Base-by-base conservation (phyloP, 2,329 filamentous ascomycete genomes). In the Penicillium sp. region DNA sequence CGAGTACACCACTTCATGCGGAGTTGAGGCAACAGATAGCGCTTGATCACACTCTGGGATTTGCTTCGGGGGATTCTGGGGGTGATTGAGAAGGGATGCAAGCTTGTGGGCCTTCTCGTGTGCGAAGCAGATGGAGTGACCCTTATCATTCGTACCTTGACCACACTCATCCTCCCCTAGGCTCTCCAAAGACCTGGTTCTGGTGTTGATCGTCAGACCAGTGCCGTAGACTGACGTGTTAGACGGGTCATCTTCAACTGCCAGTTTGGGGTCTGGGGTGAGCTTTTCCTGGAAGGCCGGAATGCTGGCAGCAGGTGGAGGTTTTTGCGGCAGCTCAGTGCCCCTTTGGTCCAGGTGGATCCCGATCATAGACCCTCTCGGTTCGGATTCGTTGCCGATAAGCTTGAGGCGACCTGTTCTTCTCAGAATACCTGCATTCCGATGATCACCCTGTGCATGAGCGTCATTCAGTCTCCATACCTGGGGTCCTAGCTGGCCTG, bases 381-480 rank as follows among this genome's bases (percentile, higher is more conserved):
- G 37, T 39, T 61, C 60, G 31, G 56, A 52, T 44, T 62, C 58
- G 37, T 57, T 60, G 38, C 60, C 58, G 13, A 60, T 66, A 51
- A 65, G 65, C 41, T 69, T 65, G 50, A 68, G 58, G 45, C 64
- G 64, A 63, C 69, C 71, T 52, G 68, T 54, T 55, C 43, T 60
- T 47, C 62, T 66, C 36, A 64, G 61, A 64, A 67, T 69, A 52
- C 66, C 63, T 59, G 62, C 68, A 71, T 70, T 71, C 68, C 64
- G 59, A 55, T 61, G 53, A 57, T 51, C 68, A 56, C 56, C 57
- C 59, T 64, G 67, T 54, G 60, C 59, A 43, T 53, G 61, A 46
- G 46, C 58, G 35, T 59, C 48, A 42, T 62, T 62, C 40, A 46
- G 41, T 28, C 25, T 49, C 22, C 27, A 28, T 35, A 51, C 29